Conservation (phyloP, 306 rosid genomes). For the Mimosa pudica region DNA sequence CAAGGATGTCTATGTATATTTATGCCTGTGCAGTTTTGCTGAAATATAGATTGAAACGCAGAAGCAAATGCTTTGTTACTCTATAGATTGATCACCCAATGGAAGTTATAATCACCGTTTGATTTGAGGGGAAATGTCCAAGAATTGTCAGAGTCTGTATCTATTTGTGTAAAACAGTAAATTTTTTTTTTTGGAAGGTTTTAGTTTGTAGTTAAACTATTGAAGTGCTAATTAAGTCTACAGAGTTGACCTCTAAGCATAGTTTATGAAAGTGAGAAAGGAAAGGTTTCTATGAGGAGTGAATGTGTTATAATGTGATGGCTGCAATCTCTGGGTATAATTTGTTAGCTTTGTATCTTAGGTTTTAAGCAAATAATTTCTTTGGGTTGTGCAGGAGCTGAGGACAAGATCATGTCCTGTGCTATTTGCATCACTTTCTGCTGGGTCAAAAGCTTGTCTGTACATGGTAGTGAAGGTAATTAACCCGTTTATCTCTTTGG, state of each 20-base stretch:
- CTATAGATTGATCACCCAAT: neutral
- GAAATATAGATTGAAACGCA: neutral
- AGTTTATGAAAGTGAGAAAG: neutral
- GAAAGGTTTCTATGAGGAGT: neutral
- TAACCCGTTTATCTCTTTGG: conserved; percentile 26
- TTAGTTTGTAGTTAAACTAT: neutral
- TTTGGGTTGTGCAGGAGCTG: conserved; percentile 70
- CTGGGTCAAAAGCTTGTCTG: conserved; percentile 90
- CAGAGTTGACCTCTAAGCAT: neutral
- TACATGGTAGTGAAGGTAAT: conserved; percentile 81
- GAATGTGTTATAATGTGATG: conserved; percentile 18
- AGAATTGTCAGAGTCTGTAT: neutral
- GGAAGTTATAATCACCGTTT: neutral
- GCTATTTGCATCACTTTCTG: conserved; percentile 81
- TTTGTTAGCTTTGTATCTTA: conserved; percentile 25
- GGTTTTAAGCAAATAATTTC: conserved; percentile 23
- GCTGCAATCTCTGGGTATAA: conserved; percentile 7
- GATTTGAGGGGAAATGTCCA: neutral
- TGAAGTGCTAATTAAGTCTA: neutral
- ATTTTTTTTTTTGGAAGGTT: neutral
- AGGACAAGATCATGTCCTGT: conserved; percentile 69
- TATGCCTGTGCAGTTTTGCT: neutral
- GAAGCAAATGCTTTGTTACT: too few relatives aligned
- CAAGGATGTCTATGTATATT: neutral
- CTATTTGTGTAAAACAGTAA: neutral